Evolutionary conservation across 768 basidiomycete genomes (phyloP).

Genomic region (Tremella fuciformis): DNA sequence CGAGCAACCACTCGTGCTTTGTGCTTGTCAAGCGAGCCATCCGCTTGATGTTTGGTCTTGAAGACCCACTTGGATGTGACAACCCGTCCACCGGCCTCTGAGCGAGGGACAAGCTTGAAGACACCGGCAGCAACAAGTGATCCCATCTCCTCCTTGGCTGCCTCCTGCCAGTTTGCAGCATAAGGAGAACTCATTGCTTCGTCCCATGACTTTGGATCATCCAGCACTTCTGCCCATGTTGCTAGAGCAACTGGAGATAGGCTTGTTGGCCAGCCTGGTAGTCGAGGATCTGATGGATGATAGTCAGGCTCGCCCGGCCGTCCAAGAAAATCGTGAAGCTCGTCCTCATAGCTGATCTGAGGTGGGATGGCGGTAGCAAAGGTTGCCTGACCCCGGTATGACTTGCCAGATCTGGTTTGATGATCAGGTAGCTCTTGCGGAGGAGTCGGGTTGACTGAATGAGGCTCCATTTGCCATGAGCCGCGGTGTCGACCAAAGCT

Average conservation of each 20-base stretch:
- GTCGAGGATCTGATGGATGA: slow-evolving; percentile 10
- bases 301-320: background rate
- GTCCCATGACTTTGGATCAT: background rate
- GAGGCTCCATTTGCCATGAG: too few species aligned
- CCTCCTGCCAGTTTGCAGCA: background rate
- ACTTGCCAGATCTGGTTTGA: too few species aligned
- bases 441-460: too few species aligned
- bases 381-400: too few species aligned
- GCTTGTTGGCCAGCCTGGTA: background rate
- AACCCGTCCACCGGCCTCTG: background rate
- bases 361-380: background rate
- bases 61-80: slow-evolving; percentile 8
- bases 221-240: background rate
- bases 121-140: background rate
- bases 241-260: slow-evolving; percentile 3
- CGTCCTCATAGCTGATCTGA: slow-evolving; percentile 6
- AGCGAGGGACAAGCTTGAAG: background rate
- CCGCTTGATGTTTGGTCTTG: background rate
- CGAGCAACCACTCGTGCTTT: slow-evolving; percentile 27
- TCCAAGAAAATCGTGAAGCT: slow-evolving; percentile 4
- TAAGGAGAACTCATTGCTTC: slow-evolving; percentile 1
- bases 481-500: too few species aligned
- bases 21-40: slow-evolving; percentile 9
- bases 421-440: background rate
- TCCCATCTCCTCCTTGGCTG: slow-evolving; percentile 5